Conservation (phyloP, 1,284 basidiomycete genomes). For the Pseudomicrostroma phylloplanum region DNA sequence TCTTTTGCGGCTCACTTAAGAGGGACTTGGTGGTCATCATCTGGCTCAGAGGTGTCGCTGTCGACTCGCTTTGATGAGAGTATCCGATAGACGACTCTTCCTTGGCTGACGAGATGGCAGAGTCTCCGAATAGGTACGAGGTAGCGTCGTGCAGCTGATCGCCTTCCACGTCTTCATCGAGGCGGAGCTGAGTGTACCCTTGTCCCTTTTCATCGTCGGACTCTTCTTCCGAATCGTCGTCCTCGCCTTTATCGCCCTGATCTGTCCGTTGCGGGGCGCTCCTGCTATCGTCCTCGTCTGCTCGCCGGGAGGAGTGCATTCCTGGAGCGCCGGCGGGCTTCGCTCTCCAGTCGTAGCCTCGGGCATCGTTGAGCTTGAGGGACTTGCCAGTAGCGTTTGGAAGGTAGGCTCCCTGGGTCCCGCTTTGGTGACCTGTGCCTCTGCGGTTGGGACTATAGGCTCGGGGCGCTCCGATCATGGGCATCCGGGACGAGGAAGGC, state of each 20-base stretch:
- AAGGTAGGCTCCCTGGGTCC: neutral
- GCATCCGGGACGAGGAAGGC: neutral
- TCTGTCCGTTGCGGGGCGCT: too few relatives aligned
- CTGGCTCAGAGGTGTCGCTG: conserved; percentile 46
- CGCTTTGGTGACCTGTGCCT: neutral
- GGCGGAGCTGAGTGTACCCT: conserved; percentile 46
- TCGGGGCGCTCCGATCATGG: neutral
- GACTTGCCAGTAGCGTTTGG: conserved; percentile 40
- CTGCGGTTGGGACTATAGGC: neutral
- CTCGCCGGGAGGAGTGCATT: neutral
- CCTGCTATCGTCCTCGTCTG: conserved; percentile 22
- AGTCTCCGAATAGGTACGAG: conserved; percentile 41
- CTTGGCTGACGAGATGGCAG: neutral
- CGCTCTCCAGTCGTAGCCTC: conserved; percentile 48
- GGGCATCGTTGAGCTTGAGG: conserved; percentile 45
- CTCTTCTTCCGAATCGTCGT: conserved; percentile 17
- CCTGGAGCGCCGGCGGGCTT: conserved; percentile 24
- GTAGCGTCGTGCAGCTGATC: conserved; percentile 45
- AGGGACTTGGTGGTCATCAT: conserved; percentile 48
- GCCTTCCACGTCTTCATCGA: conserved; percentile 48
- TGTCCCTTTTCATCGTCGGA: conserved; percentile 22
- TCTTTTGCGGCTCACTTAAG: conserved; percentile 45
- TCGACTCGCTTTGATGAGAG: conserved; percentile 9
- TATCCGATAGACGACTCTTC: neutral
- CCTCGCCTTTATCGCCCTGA: conserved; percentile 38